Evolutionary conservation across 2,329 filamentous ascomycete species (phyloP).

Genomic region (Pseudogymnoascus sp.): DNA sequence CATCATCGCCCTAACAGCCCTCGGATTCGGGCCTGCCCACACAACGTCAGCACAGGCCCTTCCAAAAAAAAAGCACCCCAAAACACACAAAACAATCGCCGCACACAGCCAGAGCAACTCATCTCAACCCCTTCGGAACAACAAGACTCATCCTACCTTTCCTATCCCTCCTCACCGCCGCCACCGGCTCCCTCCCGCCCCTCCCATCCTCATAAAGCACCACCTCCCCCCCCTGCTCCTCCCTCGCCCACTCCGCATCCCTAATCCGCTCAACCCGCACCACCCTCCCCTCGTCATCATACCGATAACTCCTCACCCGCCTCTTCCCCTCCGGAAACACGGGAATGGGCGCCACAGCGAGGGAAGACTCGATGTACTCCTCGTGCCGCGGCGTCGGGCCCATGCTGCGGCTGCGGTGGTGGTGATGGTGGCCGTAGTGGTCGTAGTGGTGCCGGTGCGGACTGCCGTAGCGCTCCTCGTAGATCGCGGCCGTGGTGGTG

Average conservation of each 20-base stretch:
- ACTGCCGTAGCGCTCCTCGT: constrained; percentile 22
- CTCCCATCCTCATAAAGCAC: constrained; percentile 48
- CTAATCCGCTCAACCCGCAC: constrained; percentile 67
- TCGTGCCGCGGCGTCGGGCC: not conserved
- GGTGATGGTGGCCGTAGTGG: no score
- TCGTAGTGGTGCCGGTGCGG: constrained; percentile 25
- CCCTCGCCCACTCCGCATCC: constrained; percentile 53
- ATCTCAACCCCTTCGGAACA: constrained; percentile 48
- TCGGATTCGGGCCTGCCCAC: constrained; percentile 51
- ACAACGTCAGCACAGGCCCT: constrained; percentile 18
- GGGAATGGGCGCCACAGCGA: constrained; percentile 29
- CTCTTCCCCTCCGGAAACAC: constrained; percentile 11
- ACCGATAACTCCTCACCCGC: no score
- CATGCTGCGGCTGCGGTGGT: not conserved
- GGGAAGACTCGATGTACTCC: constrained; percentile 26
- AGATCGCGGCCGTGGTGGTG: constrained; percentile 30
- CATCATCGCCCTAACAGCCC: constrained; percentile 60
- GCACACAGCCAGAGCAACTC: no score
- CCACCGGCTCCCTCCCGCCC: constrained; percentile 45
- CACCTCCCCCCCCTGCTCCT: constrained; percentile 50
- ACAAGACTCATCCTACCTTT: constrained; percentile 93
- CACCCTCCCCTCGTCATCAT: constrained; percentile 36
- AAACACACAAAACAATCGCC: constrained; percentile 12
- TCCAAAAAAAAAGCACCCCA: constrained; percentile 17
- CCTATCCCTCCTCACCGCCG: constrained; percentile 54